Evolutionary conservation across 441 rosid species (phyloP).

Genomic region (Jatropha podagrica): DNA sequence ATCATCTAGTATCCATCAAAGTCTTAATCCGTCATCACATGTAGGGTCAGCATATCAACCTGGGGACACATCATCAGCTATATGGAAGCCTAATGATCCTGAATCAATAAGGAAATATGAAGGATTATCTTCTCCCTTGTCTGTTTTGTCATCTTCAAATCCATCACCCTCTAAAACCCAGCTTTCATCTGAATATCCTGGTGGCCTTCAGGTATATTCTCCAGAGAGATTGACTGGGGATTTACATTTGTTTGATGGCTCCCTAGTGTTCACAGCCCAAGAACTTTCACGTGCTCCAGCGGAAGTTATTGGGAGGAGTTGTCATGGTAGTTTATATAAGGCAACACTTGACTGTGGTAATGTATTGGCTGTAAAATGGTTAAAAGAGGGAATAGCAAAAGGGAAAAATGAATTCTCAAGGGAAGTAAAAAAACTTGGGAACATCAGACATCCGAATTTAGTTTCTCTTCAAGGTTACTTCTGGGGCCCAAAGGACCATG

Average conservation of each 20-base stretch:
- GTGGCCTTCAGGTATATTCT: constrained; percentile 24
- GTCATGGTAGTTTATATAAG: constrained; percentile 34
- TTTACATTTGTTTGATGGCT: constrained; percentile 29
- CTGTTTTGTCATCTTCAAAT: constrained; percentile 54
- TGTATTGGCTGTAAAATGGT: constrained; percentile 35
- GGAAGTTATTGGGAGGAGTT: constrained; percentile 34
- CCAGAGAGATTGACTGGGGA: constrained; percentile 34
- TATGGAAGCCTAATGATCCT: constrained; percentile 32
- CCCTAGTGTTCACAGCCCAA: constrained; percentile 31
- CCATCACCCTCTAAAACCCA: constrained; percentile 29
- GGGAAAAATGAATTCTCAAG: constrained; percentile 37
- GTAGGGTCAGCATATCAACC: constrained; percentile 33
- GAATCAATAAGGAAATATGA: constrained; percentile 38
- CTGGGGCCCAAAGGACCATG: constrained; percentile 87
- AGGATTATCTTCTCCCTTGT: constrained; percentile 49
- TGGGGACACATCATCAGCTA: constrained; percentile 39
- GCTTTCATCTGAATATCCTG: constrained; percentile 19
- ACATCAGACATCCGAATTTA: constrained; percentile 61
- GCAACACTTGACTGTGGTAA: constrained; percentile 32
- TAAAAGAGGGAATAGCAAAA: constrained; percentile 35
- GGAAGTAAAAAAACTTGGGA: constrained; percentile 35
- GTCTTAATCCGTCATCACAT: constrained; percentile 31
- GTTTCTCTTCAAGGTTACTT: constrained; percentile 79
- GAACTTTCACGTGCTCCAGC: constrained; percentile 39
- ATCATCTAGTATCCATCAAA: constrained; percentile 43